phyloP scores from a whole-genome alignment of 163 green algal species.

The Chlorella variabilis region DNA sequence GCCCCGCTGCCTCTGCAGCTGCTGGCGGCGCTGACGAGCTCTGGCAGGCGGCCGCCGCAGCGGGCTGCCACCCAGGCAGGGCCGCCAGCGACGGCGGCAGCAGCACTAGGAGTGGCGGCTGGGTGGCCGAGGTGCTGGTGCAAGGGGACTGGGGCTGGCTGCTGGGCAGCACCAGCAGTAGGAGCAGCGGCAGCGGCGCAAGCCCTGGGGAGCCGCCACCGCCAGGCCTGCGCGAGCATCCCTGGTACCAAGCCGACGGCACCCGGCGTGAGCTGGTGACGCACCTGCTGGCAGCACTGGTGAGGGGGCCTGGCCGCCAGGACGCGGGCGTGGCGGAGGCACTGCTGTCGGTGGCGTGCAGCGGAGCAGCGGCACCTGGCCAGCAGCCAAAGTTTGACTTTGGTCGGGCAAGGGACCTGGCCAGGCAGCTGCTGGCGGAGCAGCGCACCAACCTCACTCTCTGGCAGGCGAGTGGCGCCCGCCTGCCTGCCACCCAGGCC shows the following conservation, averaged over 20 bases:
- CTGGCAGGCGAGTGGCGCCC: constrained; percentile 50
- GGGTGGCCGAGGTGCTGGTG: constrained; percentile 29
- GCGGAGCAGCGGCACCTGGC: neutral
- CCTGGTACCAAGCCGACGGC: constrained; percentile 49
- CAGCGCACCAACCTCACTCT: constrained; percentile 52
- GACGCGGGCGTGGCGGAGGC: neutral
- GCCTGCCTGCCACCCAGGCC: too few relatives aligned
- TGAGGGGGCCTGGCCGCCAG: constrained; percentile 37
- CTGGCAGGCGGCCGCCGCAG: constrained; percentile 29
- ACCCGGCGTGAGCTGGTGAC: constrained; percentile 47
- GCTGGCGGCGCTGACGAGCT: constrained; percentile 18
- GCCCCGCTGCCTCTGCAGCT: neutral
- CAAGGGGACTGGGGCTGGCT: constrained; percentile 29
- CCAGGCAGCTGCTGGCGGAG: constrained; percentile 53
- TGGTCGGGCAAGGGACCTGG: neutral
- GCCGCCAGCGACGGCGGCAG: constrained; percentile 1
- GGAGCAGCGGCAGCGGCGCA: neutral
- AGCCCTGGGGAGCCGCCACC: neutral
- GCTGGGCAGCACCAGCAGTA: neutral
- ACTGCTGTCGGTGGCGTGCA: constrained; percentile 45
- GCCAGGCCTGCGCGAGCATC: neutral
- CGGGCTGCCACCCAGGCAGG: constrained; percentile 6
- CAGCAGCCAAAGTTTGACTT: neutral
- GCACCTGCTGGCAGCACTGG: constrained; percentile 50
- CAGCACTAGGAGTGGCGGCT: neutral